Percentiles rank a stretch among this genome's conserved stretches.
Evolutionary conservation across 108 stramenopile species (phyloP).

Genomic region (Nannochloropsis oceanica): DNA sequence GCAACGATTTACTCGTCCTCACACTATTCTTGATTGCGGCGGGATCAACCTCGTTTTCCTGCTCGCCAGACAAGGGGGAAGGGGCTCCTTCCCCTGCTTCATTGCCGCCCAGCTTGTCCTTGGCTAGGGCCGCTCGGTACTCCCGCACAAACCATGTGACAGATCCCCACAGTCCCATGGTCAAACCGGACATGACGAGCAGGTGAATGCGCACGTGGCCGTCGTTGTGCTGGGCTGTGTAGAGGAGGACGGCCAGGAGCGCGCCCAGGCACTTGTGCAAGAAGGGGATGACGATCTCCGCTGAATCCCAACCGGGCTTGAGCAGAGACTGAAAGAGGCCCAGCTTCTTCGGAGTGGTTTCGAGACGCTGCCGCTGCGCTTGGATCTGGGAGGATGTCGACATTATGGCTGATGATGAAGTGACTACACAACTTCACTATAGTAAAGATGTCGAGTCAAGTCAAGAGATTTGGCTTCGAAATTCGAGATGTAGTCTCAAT

Average conservation of each 20-base stretch:
- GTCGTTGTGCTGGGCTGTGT: background rate
- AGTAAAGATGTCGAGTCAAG: too few relatives aligned
- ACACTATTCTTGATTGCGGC: too few relatives aligned
- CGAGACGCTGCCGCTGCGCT: background rate
- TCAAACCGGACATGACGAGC: background rate
- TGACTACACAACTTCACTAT: too few relatives aligned
- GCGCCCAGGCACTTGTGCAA: background rate
- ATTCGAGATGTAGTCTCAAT: too few relatives aligned
- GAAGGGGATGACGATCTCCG: background rate
- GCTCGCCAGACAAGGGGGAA: too few relatives aligned
- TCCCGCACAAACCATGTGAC: background rate
- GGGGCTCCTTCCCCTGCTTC: too few relatives aligned
- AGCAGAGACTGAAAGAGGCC: background rate
- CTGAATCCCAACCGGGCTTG: background rate
- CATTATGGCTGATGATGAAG: background rate
- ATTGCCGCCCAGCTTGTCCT: background rate
- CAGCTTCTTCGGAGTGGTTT: background rate
- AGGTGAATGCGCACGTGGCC: background rate
- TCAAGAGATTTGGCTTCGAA: too few relatives aligned
- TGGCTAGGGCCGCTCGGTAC: background rate
- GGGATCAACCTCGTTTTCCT: too few relatives aligned
- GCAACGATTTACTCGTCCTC: background rate
- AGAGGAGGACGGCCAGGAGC: background rate
- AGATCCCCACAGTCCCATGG: background rate
- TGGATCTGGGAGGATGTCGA: background rate